Evolutionary conservation across 2,329 filamentous ascomycete genomes (phyloP), one percentile per base, ranked within the genome.

Genomic region (Dothideomycetidae sp.): DNA sequence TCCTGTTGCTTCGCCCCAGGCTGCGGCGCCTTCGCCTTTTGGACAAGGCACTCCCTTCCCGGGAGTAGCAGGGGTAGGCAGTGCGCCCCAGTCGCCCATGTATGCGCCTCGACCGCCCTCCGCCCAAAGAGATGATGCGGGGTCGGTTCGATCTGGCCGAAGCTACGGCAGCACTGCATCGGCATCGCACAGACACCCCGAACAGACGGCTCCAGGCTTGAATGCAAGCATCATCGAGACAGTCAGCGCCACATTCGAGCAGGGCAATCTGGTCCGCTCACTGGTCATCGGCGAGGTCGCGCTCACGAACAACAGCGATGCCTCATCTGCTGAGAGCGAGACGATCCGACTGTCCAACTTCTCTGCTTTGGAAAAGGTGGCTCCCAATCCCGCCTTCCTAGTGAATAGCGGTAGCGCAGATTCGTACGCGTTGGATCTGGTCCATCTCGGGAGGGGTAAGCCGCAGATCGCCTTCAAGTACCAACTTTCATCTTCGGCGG

Each of bases 171-270:
- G 68, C 47, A 74, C 75, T 31, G 63, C 78, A 30, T 69, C 69
- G 3, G 73, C 81, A 47, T 57, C 53, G n/a, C 63, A 74, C 36
- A 78, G 76, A 50, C 90, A 98, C 54, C 78, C 84, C 1, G 85
- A 94, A 12, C 68, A 93, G 59, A 71, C 78, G 37, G 71, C 74
- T 7, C 73, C 81, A 1, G 88, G 90, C 2, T 66, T 98, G 4
- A 90, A 84, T 55, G 76, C 81, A 3, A 96, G 88, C 10, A 71
- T 96, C 39, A 80, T 96, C 35, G 90, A 98, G 57, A 90, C 81
- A 0, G 75, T 96, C n/a, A 90, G 76, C 43, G 82, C 81, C 10
- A 75, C 74, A 37, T 92, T 94, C 53, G 78, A 86, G 40, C 71
- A 78, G 21, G 81, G 82, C 5, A 66, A 65, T 10, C 61, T 86